These are phyloP conservation scores for Globisporangium spinosum DNA, from an alignment of 352 stramenopile species.

Conservation along the genomic window DNA sequence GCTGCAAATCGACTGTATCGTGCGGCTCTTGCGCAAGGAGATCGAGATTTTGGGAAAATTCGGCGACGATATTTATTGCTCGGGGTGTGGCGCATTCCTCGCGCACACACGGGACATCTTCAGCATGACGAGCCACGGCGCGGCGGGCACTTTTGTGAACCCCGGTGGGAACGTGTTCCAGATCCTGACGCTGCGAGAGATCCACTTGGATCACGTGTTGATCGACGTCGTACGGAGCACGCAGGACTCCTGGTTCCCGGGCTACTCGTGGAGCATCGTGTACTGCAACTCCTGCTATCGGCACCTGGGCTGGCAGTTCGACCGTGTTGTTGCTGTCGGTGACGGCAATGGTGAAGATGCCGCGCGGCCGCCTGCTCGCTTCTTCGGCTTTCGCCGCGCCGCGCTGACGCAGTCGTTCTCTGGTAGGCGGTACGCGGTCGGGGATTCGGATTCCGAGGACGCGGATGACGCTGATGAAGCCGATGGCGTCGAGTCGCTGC, in stretches of 20 bases:
- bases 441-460: slow-evolving; percentile 2
- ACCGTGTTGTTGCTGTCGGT: slow-evolving; percentile 27
- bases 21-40: slow-evolving; percentile 51
- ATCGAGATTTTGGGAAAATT: slow-evolving; percentile 55
- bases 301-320: slow-evolving; percentile 80
- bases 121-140: slow-evolving; percentile 58
- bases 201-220: slow-evolving; percentile 41
- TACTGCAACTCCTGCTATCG: slow-evolving; percentile 62
- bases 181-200: slow-evolving; percentile 65
- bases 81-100: slow-evolving; percentile 56
- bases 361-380: slow-evolving; percentile 29
- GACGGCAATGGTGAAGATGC: neutral
- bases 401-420: slow-evolving; percentile 41
- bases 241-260: slow-evolving; percentile 75
- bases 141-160: slow-evolving; percentile 78
- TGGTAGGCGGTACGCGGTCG: slow-evolving; percentile 2
- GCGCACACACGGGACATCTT: slow-evolving; percentile 76
- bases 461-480: neutral
- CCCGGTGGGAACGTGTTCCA: slow-evolving; percentile 73
- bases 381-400: slow-evolving; percentile 68
- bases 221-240: slow-evolving; percentile 44
- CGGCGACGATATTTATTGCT: slow-evolving; percentile 64
- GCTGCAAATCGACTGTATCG: slow-evolving; percentile 55
- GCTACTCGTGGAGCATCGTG: slow-evolving; percentile 79
- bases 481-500: slow-evolving; percentile 1